These are phyloP conservation scores for Elymus sibiricus DNA, from an alignment of 176 grass and related monocot genomes.

Conservation along the genomic window DNA sequence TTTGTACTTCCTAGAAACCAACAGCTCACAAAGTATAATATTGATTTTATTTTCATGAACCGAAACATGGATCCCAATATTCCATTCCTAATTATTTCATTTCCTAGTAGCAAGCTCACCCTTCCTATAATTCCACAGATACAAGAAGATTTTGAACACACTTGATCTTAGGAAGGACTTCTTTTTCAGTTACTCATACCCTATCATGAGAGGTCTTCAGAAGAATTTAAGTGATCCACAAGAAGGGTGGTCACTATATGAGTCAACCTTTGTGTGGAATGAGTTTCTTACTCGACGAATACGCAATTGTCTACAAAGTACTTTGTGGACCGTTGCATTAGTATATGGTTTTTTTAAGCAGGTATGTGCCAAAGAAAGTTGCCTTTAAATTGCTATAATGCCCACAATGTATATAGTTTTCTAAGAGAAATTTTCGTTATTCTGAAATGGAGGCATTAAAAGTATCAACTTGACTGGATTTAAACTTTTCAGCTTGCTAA, in stretches of 20 bases:
- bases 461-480: neutral
- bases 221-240: slow-evolving; percentile 71
- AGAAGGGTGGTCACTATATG: slow-evolving; percentile 52
- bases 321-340: slow-evolving; percentile 73
- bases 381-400: slow-evolving; percentile 1
- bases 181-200: slow-evolving; percentile 92
- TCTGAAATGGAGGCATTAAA: neutral
- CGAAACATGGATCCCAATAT: neutral
- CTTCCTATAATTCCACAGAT: slow-evolving; percentile 49
- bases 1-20: neutral
- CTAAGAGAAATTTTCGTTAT: neutral
- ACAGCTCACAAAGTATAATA: neutral
- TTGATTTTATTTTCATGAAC: neutral
- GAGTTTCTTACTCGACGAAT: slow-evolving; percentile 69
- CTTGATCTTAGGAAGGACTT: slow-evolving; percentile 94
- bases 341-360: slow-evolving; percentile 97
- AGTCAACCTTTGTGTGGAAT: slow-evolving; percentile 95
- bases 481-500: neutral
- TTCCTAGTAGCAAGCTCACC: slow-evolving; percentile 13
- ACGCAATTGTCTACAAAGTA: slow-evolving; percentile 53
- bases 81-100: neutral
- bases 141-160: slow-evolving; percentile 78
- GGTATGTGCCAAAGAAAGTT: slow-evolving; percentile 36
- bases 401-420: neutral
- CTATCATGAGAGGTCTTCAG: slow-evolving; percentile 83